Conservation (phyloP, 495 filamentous ascomycete species). For the Cercophora scortea region DNA sequence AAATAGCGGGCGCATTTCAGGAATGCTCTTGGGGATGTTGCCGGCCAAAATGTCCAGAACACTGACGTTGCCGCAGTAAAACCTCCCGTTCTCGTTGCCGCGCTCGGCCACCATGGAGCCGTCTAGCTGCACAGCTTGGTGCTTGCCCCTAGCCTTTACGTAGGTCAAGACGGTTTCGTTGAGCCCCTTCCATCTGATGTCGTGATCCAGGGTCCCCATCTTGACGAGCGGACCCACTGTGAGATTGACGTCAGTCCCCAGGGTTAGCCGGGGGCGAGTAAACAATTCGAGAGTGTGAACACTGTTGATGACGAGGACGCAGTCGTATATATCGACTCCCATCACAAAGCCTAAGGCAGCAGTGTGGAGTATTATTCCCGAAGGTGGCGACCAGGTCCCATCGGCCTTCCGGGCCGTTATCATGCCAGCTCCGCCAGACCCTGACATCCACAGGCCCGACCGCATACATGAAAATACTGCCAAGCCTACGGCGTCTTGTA, state of each 20-base stretch:
- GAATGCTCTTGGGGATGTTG: constrained; percentile 62
- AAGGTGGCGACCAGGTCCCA: constrained; percentile 82
- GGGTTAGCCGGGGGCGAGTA: constrained; percentile 63
- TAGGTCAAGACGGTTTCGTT: constrained; percentile 73
- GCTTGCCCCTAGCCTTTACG: constrained; percentile 78
- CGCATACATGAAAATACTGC: constrained; percentile 93
- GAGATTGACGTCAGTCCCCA: constrained; percentile 72
- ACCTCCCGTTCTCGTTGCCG: constrained; percentile 81
- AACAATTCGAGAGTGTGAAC: constrained; percentile 73
- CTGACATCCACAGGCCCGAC: constrained; percentile 83
- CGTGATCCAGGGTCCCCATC: constrained; percentile 65
- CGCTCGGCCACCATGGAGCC: constrained; percentile 81
- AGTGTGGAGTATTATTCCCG: constrained; percentile 81
- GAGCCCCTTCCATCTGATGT: constrained; percentile 53
- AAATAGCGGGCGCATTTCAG: constrained; percentile 56
- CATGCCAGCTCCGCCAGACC: constrained; percentile 78
- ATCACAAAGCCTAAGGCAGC: constrained; percentile 80
- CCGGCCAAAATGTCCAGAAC: constrained; percentile 78
- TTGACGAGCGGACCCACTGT: constrained; percentile 74
- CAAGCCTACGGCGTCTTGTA: constrained; percentile 76
- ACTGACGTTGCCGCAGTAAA: constrained; percentile 65
- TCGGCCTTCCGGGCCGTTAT: constrained; percentile 72
- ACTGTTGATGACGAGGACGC: constrained; percentile 83
- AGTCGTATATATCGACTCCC: constrained; percentile 90
- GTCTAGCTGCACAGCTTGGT: constrained; percentile 73